Percentiles rank a stretch among this genome's conserved stretches.
These are phyloP conservation scores for Talaromyces proteolyticus DNA, from an alignment of 495 filamentous ascomycete species.

Conservation along the genomic window DNA sequence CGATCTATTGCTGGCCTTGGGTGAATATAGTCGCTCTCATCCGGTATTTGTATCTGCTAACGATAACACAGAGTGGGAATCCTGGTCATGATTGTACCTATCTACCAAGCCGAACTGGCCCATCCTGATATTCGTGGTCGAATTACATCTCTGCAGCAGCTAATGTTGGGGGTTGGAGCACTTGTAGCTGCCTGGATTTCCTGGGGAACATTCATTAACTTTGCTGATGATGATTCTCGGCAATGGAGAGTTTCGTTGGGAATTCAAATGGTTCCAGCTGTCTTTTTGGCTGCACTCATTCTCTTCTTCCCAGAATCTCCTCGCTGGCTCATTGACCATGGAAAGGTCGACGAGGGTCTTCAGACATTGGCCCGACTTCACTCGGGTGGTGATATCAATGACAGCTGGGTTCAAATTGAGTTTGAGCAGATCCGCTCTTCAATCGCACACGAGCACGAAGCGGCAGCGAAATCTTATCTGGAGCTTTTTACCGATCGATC, in stretches of 20 bases:
- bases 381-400: slow-evolving; percentile 35
- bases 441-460: slow-evolving; percentile 43
- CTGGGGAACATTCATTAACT: slow-evolving; percentile 42
- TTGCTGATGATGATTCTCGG: slow-evolving; percentile 35
- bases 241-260: slow-evolving; percentile 39
- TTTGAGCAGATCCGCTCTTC: slow-evolving; percentile 35
- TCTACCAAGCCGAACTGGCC: slow-evolving; percentile 41
- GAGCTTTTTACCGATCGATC: slow-evolving; percentile 61
- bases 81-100: slow-evolving; percentile 48
- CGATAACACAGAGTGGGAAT: slow-evolving; percentile 42
- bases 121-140: slow-evolving; percentile 38
- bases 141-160: slow-evolving; percentile 36
- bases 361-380: slow-evolving; percentile 45
- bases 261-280: slow-evolving; percentile 35
- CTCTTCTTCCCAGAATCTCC: slow-evolving; percentile 50
- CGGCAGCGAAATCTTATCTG: slow-evolving; percentile 62
- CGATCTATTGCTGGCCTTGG: slow-evolving; percentile 38
- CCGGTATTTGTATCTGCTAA: slow-evolving; percentile 15
- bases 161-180: slow-evolving; percentile 38
- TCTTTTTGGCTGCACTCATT: slow-evolving; percentile 33
- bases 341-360: slow-evolving; percentile 40
- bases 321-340: slow-evolving; percentile 50
- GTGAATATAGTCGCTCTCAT: slow-evolving; percentile 45
- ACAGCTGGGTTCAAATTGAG: slow-evolving; percentile 38
- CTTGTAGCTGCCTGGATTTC: slow-evolving; percentile 36